Percentiles rank a stretch among this genome's conserved stretches.
phyloP scores from a whole-genome alignment of 495 filamentous ascomycete species.

The Neurospora africana region DNA sequence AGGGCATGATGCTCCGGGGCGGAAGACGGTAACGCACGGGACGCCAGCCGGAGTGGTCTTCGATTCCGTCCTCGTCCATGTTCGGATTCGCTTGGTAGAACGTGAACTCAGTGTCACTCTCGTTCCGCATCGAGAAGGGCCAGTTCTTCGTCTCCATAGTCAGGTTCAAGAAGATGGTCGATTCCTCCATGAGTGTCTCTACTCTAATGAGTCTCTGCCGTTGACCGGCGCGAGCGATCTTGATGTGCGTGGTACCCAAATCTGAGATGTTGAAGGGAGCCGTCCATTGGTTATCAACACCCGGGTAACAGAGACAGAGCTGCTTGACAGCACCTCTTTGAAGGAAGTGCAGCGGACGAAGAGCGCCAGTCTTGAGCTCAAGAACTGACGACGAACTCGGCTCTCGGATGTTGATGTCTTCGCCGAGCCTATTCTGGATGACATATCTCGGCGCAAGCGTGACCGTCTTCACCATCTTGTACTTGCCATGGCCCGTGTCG shows the following conservation, averaged over 20 bases:
- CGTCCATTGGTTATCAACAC: constrained; percentile 95
- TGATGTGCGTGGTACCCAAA: constrained; percentile 81
- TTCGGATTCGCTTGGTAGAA: constrained; percentile 76
- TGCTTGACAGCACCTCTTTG: constrained; percentile 72
- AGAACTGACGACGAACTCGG: constrained; percentile 74
- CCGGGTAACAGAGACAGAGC: constrained; percentile 84
- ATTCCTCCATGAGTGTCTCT: constrained; percentile 81
- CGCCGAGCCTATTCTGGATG: constrained; percentile 80
- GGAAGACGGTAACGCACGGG: constrained; percentile 90
- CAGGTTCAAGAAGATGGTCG: constrained; percentile 87
- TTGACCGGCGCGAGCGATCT: constrained; percentile 81
- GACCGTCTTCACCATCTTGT: constrained; percentile 90
- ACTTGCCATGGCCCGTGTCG: constrained; percentile 87
- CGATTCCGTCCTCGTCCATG: constrained; percentile 69
- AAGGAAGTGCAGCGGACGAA: constrained; percentile 79
- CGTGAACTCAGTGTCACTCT: constrained; percentile 89
- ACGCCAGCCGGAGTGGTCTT: constrained; percentile 75
- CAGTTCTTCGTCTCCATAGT: constrained; percentile 85
- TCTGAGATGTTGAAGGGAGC: constrained; percentile 96
- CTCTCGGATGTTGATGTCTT: constrained; percentile 82
- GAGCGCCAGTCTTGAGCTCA: constrained; percentile 59
- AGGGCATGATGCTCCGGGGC: constrained; percentile 94
- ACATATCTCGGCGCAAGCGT: constrained; percentile 91
- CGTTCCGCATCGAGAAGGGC: constrained; percentile 97
- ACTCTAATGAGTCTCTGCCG: constrained; percentile 79